These are phyloP conservation scores for Boletus sp. DNA, from an alignment of 768 basidiomycete genomes.

Conservation along the genomic window DNA sequence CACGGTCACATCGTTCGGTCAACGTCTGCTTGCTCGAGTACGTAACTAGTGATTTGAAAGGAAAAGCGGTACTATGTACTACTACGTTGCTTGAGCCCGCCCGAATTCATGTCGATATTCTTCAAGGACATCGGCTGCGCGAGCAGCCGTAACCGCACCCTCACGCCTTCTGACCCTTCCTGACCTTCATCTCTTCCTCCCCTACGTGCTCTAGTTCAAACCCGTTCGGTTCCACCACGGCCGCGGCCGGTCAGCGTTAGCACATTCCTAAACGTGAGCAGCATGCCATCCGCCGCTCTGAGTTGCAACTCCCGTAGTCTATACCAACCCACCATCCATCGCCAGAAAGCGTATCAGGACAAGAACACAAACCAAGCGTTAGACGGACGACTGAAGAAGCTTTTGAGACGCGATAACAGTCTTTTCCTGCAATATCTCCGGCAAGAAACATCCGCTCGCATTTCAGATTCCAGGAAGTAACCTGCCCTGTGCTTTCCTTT, in stretches of 20 bases:
- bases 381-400: conserved; percentile 55
- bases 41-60: no score
- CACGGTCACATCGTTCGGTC: not conserved
- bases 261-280: no score
- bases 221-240: conserved; percentile 82
- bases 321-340: not conserved
- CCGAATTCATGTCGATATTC: conserved; percentile 83
- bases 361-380: not conserved
- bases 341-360: not conserved
- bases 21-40: no score
- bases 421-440: conserved; percentile 81
- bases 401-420: conserved; percentile 86
- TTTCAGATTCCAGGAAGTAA: no score
- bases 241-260: no score
- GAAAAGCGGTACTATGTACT: no score
- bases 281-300: conserved; percentile 85
- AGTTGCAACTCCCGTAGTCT: conserved; percentile 80
- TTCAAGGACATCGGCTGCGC: conserved; percentile 88
- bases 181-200: conserved; percentile 22
- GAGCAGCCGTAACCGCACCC: conserved; percentile 54
- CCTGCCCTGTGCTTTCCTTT: no score
- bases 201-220: conserved; percentile 74
- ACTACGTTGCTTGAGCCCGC: no score
- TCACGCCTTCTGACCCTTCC: not conserved
- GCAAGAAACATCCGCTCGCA: no score